phyloP scores from a whole-genome alignment of 768 basidiomycete species.

The Rubroboletus satanas region DNA sequence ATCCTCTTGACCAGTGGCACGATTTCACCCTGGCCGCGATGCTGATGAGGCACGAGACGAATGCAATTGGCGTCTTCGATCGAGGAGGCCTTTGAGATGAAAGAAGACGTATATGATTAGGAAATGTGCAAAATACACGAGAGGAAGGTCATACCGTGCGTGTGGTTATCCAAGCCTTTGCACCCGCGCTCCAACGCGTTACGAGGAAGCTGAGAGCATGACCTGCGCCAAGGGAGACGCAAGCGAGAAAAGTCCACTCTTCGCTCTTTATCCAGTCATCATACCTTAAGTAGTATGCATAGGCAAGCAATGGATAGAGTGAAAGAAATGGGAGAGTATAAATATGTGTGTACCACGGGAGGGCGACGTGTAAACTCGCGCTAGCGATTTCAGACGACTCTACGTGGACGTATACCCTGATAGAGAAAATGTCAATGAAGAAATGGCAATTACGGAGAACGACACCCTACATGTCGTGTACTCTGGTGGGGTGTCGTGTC shows the following conservation, averaged over 20 bases:
- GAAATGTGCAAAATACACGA: not conserved
- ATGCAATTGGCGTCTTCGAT: conserved; percentile 76
- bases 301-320: conserved; percentile 79
- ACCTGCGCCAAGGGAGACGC: conserved; percentile 75
- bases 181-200: conserved; percentile 83
- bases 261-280: conserved; percentile 88
- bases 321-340: conserved; percentile 77
- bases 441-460: not conserved
- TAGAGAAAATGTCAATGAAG: not conserved
- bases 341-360: conserved; percentile 67
- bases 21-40: conserved; percentile 88
- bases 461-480: conserved; percentile 17
- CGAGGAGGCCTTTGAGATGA: conserved; percentile 46
- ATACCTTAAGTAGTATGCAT: conserved; percentile 89
- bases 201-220: conserved; percentile 92
- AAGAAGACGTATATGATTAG: not conserved
- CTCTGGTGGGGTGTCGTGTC: conserved; percentile 2
- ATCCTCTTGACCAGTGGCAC: conserved; percentile 67
- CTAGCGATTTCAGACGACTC: conserved; percentile 64
- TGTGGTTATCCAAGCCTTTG: conserved; percentile 78
- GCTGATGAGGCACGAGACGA: conserved; percentile 71
- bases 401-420: conserved; percentile 47
- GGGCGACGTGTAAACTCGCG: conserved; percentile 60
- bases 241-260: conserved; percentile 97
- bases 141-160: conserved; percentile 47